Conservation (phyloP, 2,329 filamentous ascomycete species). For the Arthroderma uncinatum region DNA sequence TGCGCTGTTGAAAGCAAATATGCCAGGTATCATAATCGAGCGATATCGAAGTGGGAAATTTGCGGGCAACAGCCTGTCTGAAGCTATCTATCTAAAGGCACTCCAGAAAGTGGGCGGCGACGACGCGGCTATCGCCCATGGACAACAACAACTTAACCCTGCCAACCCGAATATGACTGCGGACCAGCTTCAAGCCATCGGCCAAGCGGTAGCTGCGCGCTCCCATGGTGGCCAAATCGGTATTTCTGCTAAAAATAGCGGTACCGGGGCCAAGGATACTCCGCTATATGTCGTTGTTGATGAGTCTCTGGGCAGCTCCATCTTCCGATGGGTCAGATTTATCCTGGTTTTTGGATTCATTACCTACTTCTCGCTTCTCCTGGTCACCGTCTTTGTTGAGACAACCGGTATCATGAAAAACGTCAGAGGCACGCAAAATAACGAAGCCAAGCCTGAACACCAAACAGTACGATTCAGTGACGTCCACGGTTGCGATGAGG, state of each 20-base stretch:
- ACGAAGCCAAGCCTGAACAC: constrained; percentile 82
- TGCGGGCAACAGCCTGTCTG: constrained; percentile 66
- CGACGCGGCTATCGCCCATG: constrained; percentile 15
- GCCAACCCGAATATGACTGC: constrained; percentile 38
- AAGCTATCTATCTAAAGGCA: constrained; percentile 67
- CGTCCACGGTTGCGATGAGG: constrained; percentile 94
- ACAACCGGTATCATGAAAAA: constrained; percentile 68
- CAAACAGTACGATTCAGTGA: constrained; percentile 86
- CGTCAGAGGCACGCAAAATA: constrained; percentile 57
- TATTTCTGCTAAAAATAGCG: constrained; percentile 37
- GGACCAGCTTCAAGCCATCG: constrained; percentile 63
- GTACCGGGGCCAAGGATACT: constrained; percentile 63
- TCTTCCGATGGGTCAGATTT: constrained; percentile 92
- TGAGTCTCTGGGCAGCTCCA: constrained; percentile 63
- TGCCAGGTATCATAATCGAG: constrained; percentile 86
- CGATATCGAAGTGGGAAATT: constrained; percentile 79
- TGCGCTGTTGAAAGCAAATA: constrained; percentile 76
- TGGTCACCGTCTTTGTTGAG: constrained; percentile 75
- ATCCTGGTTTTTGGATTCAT: constrained; percentile 65
- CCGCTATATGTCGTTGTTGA: constrained; percentile 96
- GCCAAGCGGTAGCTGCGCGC: constrained; percentile 67
- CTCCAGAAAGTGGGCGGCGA: constrained; percentile 49
- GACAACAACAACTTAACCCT: constrained; percentile 13
- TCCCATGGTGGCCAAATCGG: constrained; percentile 55
- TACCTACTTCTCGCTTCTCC: constrained; percentile 65